A percentile compares a stretch with the other conserved stretches of the same genome.
These are phyloP conservation scores for Populus hybrid DNA, from an alignment of 441 rosid species.

Conservation along the genomic window DNA sequence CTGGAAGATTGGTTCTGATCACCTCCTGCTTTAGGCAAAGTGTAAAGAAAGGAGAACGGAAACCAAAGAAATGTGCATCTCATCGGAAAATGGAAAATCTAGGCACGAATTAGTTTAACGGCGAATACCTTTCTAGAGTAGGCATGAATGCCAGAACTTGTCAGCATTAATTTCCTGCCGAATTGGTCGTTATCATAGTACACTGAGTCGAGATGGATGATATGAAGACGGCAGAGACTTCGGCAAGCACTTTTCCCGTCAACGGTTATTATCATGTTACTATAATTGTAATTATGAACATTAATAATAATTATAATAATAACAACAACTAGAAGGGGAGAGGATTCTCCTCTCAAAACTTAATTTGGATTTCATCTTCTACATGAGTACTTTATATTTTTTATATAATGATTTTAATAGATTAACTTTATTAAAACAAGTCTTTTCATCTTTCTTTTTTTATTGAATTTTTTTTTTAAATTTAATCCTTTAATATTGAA, in stretches of 20 bases:
- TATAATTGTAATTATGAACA: not conserved
- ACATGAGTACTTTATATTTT: too few relatives aligned
- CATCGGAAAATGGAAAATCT: not conserved
- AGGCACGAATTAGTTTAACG: too few relatives aligned
- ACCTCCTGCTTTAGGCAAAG: not conserved
- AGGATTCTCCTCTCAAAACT: too few relatives aligned
- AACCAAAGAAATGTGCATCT: not conserved
- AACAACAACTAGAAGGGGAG: too few relatives aligned
- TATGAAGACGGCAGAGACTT: not conserved
- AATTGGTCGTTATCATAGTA: not conserved
- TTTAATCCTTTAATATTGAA: too few relatives aligned
- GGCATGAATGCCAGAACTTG: not conserved
- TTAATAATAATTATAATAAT: too few relatives aligned
- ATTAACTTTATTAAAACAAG: accelerated
- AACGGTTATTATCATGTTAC: not conserved
- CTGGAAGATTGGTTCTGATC: not conserved
- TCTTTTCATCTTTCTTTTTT: too few relatives aligned
- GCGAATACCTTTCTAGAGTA: not conserved
- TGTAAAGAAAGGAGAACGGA: not conserved
- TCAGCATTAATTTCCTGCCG: not conserved
- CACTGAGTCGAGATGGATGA: not conserved
- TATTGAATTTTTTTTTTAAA: too few relatives aligned
- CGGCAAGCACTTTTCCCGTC: not conserved
- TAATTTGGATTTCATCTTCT: too few relatives aligned
- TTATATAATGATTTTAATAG: too few relatives aligned